These are phyloP conservation scores for Vitis riparia DNA, from an alignment of 164 flowering plant genomes.

Conservation along the genomic window DNA sequence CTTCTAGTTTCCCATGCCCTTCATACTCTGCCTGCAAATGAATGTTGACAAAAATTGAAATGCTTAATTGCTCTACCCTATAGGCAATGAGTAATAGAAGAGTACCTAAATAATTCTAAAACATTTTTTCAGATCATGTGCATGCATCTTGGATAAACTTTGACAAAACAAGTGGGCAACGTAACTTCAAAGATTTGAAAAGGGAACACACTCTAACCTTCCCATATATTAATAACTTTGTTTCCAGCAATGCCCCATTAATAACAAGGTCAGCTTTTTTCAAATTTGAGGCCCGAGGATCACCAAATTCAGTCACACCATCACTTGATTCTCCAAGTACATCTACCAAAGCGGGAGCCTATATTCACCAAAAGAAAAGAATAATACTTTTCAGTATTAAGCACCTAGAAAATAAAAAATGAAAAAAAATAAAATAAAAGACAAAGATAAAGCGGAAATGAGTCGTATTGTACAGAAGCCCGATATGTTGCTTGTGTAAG, in stretches of 20 bases:
- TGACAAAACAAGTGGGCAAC: background rate
- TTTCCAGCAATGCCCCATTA: constrained; percentile 76
- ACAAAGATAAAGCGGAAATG: background rate
- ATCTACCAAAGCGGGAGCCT: constrained; percentile 76
- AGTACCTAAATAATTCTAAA: background rate
- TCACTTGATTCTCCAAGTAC: constrained; percentile 49
- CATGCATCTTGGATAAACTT: no score
- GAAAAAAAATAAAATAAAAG: background rate
- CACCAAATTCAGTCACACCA: constrained; percentile 28
- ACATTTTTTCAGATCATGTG: background rate
- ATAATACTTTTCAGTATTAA: constrained; percentile 6
- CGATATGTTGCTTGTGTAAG: constrained; percentile 82
- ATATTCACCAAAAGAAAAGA: constrained; percentile 12
- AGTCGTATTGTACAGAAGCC: constrained; percentile 65
- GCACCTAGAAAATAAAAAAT: background rate
- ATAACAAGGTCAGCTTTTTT: constrained; percentile 82
- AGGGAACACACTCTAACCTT: constrained; percentile 47
- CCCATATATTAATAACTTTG: constrained; percentile 76
- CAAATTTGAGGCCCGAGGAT: constrained; percentile 27
- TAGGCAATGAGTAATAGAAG: background rate
- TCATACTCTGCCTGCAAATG: constrained; percentile 45
- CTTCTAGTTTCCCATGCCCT: constrained; percentile 40
- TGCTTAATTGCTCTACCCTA: background rate
- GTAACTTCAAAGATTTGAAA: no score
- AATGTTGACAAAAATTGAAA: background rate